phyloP scores from a whole-genome alignment of 805 yeast species.

The Myxozyma monticola region DNA sequence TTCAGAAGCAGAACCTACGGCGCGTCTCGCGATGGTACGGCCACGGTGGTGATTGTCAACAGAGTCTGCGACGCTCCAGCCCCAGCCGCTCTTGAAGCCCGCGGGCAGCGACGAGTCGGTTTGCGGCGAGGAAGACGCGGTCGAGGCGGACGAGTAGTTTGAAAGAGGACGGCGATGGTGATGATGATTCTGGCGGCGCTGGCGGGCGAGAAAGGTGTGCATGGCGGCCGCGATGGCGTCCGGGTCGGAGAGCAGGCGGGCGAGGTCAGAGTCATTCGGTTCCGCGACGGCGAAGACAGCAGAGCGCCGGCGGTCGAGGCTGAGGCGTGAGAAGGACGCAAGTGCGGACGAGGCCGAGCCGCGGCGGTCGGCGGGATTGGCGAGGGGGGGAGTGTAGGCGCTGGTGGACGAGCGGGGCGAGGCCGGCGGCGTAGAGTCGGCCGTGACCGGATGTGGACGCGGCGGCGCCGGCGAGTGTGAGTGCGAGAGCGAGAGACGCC shows the following conservation, averaged over 20 bases:
- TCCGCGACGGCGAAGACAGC: slow-evolving; percentile 7
- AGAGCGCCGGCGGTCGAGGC: slow-evolving; percentile 7
- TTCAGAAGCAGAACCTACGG: no score
- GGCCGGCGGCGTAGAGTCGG: background rate
- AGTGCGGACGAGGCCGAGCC: slow-evolving; percentile 14
- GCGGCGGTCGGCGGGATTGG: slow-evolving; percentile 3
- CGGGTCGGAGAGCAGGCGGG: background rate
- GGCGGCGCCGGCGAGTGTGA: background rate
- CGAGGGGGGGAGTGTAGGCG: background rate
- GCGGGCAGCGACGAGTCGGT: slow-evolving; percentile 4
- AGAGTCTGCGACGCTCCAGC: slow-evolving; percentile 21
- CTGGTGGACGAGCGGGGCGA: background rate
- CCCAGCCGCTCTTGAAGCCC: slow-evolving; percentile 29
- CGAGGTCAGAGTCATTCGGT: slow-evolving; percentile 1
- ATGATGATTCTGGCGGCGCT: background rate
- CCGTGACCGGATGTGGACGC: background rate
- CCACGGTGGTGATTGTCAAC: no score
- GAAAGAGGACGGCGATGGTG: slow-evolving; percentile 6
- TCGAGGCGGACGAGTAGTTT: background rate
- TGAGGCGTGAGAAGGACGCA: slow-evolving; percentile 13
- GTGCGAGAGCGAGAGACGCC: background rate
- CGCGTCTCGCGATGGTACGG: no score
- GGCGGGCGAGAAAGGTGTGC: background rate
- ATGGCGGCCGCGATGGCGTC: background rate
- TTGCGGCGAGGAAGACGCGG: background rate